Percentiles rank a stretch among this genome's conserved stretches.
phyloP scores from a whole-genome alignment of 2,329 filamentous ascomycete genomes.

The Cladosporium velox region DNA sequence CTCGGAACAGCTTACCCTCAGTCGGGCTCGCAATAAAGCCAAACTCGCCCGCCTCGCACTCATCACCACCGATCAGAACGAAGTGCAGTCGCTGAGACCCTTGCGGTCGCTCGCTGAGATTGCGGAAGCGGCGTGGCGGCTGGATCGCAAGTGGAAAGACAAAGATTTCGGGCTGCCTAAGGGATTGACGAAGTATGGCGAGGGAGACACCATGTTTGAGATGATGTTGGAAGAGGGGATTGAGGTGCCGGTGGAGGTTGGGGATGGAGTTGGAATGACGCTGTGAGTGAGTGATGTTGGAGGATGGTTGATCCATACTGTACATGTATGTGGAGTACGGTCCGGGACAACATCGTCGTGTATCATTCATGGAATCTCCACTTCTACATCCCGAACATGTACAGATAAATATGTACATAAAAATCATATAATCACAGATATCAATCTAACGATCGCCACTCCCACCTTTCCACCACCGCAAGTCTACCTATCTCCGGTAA shows the following conservation, averaged over 20 bases:
- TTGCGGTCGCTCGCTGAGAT: conserved; percentile 23
- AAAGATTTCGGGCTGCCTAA: conserved; percentile 20
- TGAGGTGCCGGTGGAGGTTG: conserved; percentile 28
- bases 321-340: too few species aligned
- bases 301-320: background rate
- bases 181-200: background rate
- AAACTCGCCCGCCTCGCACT: background rate
- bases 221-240: conserved; percentile 30
- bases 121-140: conserved; percentile 28
- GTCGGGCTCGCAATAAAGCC: background rate
- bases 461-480: too few species aligned
- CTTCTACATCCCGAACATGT: too few species aligned
- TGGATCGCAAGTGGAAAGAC: conserved; percentile 30
- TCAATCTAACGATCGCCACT: too few species aligned
- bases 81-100: conserved; percentile 22
- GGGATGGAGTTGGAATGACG: conserved; percentile 19
- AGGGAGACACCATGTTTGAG: conserved; percentile 20
- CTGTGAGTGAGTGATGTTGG: background rate
- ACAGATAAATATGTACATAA: too few species aligned
- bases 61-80: background rate
- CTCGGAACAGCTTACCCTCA: background rate
- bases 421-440: too few species aligned
- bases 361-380: too few species aligned
- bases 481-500: too few species aligned
- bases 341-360: too few species aligned